A percentile compares a stretch with the other conserved stretches of the same genome.
Evolutionary conservation across 192 early-diverging fungal species (phyloP).

Genomic region (Coemansia sp.): DNA sequence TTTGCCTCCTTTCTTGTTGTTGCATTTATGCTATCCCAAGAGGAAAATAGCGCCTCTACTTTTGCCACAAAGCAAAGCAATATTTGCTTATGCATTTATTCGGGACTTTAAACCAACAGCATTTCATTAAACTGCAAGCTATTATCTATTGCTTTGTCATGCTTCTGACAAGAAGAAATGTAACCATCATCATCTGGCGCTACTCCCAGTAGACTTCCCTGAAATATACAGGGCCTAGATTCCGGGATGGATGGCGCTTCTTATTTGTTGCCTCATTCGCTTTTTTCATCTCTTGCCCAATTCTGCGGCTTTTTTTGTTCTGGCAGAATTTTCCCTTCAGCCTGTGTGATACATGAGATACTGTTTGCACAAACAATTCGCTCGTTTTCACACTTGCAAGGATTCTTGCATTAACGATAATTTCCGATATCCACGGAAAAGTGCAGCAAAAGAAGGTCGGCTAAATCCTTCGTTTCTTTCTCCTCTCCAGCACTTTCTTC

Average conservation of each 20-base stretch:
- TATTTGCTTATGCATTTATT: no score
- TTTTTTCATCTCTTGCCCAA: background rate
- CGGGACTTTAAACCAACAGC: no score
- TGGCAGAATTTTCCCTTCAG: background rate
- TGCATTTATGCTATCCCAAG: background rate
- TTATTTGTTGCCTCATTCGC: background rate
- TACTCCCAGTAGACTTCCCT: no score
- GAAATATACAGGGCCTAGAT: no score
- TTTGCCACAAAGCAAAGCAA: no score
- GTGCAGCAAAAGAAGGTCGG: background rate
- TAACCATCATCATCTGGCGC: no score
- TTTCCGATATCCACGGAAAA: background rate
- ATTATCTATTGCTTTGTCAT: no score
- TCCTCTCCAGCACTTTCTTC: background rate
- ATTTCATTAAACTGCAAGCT: no score
- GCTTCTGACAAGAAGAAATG: no score
- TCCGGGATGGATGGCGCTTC: background rate
- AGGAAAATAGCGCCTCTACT: background rate
- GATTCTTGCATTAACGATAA: no score
- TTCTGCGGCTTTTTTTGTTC: no score
- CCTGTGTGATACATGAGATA: background rate
- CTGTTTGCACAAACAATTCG: background rate
- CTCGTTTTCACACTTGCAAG: background rate
- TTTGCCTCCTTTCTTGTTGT: no score
- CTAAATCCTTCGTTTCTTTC: background rate